These are phyloP conservation scores for Globisporangium abappressorium DNA, from an alignment of 352 stramenopile genomes.

Conservation along the genomic window DNA sequence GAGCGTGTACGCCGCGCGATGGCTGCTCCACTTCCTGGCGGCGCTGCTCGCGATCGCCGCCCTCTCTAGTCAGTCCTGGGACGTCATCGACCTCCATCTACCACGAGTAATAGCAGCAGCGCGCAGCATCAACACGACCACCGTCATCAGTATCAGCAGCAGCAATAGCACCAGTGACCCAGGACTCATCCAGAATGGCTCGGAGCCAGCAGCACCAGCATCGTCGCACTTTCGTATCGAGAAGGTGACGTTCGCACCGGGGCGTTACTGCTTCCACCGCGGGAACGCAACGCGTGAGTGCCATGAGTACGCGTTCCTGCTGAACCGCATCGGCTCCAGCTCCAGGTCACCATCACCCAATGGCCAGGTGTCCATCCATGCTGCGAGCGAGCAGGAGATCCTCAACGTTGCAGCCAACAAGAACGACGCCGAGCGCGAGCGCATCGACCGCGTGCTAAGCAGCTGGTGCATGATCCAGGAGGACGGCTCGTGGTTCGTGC, in stretches of 20 bases:
- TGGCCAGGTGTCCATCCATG: constrained; percentile 7
- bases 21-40: constrained; percentile 25
- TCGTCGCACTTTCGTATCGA: neutral
- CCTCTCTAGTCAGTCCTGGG: constrained; percentile 31
- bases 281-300: constrained; percentile 36
- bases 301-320: constrained; percentile 36
- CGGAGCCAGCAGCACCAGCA: constrained; percentile 2
- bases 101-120: too few species aligned
- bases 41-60: constrained; percentile 28
- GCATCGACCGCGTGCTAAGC: constrained; percentile 29
- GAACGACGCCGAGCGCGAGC: constrained; percentile 10
- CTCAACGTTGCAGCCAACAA: neutral
- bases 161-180: neutral
- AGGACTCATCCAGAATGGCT: constrained; percentile 4
- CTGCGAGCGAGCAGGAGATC: neutral
- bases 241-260: constrained; percentile 41
- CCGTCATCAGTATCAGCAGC: neutral
- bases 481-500: constrained; percentile 41
- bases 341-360: neutral
- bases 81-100: constrained; percentile 21
- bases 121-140: too few species aligned
- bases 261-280: constrained; percentile 40
- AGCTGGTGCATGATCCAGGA: constrained; percentile 39
- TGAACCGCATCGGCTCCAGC: constrained; percentile 26
- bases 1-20: constrained; percentile 12